phyloP scores from a whole-genome alignment of 139 green algal species.

The Gonium pectorale region DNA sequence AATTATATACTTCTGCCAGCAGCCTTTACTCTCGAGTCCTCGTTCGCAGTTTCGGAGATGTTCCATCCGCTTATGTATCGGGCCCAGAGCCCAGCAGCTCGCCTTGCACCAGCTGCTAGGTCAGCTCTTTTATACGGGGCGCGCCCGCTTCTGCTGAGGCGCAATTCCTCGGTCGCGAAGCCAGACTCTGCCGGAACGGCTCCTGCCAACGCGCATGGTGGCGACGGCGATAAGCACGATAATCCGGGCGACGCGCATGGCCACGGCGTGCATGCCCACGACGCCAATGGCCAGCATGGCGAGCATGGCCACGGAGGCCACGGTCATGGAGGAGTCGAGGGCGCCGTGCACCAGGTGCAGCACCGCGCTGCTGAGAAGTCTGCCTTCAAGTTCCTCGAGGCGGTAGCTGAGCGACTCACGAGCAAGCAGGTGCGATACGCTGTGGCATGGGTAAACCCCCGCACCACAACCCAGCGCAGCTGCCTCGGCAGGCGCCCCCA shows the following conservation, averaged over 20 bases:
- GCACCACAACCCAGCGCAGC: no score
- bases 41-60: no score
- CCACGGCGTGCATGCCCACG: neutral
- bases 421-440: slow-evolving; percentile 48
- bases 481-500: no score
- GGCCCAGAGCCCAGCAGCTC: no score
- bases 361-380: slow-evolving; percentile 59
- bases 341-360: slow-evolving; percentile 58
- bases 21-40: no score
- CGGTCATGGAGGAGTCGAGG: slow-evolving; percentile 46
- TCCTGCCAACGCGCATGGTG: no score
- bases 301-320: slow-evolving; percentile 17
- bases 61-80: no score
- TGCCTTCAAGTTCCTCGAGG: slow-evolving; percentile 57
- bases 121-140: no score
- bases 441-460: no score
- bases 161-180: neutral
- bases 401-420: slow-evolving; percentile 42
- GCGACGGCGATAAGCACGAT: no score
- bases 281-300: neutral
- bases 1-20: no score
- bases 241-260: neutral
- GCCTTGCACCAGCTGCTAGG: no score
- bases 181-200: slow-evolving; percentile 2
- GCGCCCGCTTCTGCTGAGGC: neutral